Conservation (phyloP, 2,329 filamentous ascomycete species). For the Alternaria hordeiaustralica region DNA sequence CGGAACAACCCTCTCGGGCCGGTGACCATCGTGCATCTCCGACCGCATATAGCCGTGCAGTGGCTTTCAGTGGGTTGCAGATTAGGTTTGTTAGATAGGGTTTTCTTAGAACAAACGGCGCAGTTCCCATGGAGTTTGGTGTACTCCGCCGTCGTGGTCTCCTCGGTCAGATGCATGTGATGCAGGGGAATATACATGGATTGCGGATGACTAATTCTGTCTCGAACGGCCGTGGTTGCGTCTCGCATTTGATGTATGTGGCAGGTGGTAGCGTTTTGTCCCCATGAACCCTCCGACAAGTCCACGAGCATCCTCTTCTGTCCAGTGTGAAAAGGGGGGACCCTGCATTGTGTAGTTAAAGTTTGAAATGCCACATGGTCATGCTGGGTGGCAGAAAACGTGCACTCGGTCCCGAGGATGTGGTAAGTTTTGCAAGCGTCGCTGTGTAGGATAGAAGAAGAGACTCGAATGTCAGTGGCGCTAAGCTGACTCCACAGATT, state of each 20-base stretch:
- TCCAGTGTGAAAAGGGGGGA: background rate
- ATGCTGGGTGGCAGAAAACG: slow-evolving; percentile 8
- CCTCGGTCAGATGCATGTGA: background rate
- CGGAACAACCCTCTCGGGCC: slow-evolving; percentile 1
- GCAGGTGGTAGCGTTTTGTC: background rate
- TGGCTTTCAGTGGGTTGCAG: background rate
- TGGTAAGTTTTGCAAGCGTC: slow-evolving; percentile 5
- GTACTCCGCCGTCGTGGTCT: background rate
- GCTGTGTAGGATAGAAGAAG: background rate
- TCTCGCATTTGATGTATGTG: background rate
- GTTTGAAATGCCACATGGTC: slow-evolving; percentile 2
- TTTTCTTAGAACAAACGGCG: background rate
- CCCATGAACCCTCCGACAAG: background rate
- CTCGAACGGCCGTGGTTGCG: background rate
- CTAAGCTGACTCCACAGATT: background rate
- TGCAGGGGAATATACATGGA: background rate
- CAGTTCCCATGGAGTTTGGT: slow-evolving; percentile 1
- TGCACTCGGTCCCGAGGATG: background rate
- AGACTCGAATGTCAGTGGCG: background rate
- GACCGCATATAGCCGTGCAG: background rate
- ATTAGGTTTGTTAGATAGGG: background rate
- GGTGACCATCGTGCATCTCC: background rate
- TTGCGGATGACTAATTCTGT: background rate
- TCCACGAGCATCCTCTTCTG: background rate
- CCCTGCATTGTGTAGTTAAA: background rate